phyloP scores from a whole-genome alignment of 108 stramenopile species.

The Chaetoceros muelleri region DNA sequence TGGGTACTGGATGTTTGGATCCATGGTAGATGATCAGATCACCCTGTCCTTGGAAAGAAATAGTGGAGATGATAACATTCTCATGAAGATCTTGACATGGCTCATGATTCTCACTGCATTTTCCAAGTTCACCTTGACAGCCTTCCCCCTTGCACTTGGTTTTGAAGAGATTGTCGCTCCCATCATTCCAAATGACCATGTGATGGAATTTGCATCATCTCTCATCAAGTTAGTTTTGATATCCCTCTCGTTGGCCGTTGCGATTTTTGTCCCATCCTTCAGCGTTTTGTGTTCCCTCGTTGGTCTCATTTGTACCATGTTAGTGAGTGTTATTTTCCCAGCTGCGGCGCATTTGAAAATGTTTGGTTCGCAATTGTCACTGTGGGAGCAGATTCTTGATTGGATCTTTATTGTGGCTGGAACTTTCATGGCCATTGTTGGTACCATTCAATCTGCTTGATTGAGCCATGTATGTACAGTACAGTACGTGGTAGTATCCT shows the following conservation, averaged over 20 bases:
- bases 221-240: conserved; percentile 50
- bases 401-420: conserved; percentile 35
- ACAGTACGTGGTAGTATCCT: too few relatives aligned
- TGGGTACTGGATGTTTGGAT: conserved; percentile 74
- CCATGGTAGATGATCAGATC: conserved; percentile 66
- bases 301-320: conserved; percentile 75
- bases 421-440: conserved; percentile 10
- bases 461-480: too few relatives aligned
- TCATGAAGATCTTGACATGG: conserved; percentile 61
- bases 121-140: conserved; percentile 67
- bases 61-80: conserved; percentile 20
- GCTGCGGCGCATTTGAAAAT: conserved; percentile 57
- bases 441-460: background rate
- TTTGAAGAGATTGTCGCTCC: conserved; percentile 69
- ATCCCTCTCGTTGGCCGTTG: conserved; percentile 38
- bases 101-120: conserved; percentile 76
- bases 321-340: conserved; percentile 64
- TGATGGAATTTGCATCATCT: conserved; percentile 36
- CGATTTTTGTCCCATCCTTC: conserved; percentile 70
- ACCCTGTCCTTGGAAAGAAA: conserved; percentile 58
- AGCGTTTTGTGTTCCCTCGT: conserved; percentile 60
- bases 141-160: conserved; percentile 78
- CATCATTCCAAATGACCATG: conserved; percentile 41
- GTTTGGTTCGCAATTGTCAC: conserved; percentile 40
- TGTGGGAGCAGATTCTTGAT: conserved; percentile 26